These are phyloP conservation scores for Talaromyces sp. DNA, from an alignment of 2,329 filamentous ascomycete species.

Conservation along the genomic window DNA sequence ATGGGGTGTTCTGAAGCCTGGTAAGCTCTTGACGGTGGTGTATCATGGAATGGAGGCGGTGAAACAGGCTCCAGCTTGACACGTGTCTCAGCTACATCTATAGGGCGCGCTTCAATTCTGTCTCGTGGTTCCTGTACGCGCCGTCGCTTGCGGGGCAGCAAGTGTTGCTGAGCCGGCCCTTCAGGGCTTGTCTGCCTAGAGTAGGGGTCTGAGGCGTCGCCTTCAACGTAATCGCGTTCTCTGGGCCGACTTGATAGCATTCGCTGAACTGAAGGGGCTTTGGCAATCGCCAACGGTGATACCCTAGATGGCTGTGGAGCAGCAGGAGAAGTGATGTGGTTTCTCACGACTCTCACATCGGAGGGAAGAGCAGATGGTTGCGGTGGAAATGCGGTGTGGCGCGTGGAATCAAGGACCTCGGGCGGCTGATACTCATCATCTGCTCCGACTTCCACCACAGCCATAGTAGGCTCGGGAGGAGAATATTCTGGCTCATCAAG, in stretches of 20 bases:
- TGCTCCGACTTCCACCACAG: slow-evolving; percentile 26
- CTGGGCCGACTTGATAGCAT: slow-evolving; percentile 30
- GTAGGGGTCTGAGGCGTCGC: slow-evolving; percentile 23
- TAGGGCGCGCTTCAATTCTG: slow-evolving; percentile 29
- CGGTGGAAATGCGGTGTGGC: slow-evolving; percentile 39
- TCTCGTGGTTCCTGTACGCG: slow-evolving; percentile 40
- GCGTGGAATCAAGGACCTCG: slow-evolving; percentile 32
- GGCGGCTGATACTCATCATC: slow-evolving; percentile 23
- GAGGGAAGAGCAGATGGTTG: slow-evolving; percentile 33
- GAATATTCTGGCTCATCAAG: slow-evolving; percentile 47
- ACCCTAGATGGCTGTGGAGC: slow-evolving; percentile 72
- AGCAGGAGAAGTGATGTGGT: slow-evolving; percentile 66
- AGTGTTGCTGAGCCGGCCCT: slow-evolving; percentile 33
- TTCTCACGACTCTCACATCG: slow-evolving; percentile 62
- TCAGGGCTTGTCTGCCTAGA: slow-evolving; percentile 44
- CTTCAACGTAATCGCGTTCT: slow-evolving; percentile 37
- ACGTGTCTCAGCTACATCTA: slow-evolving; percentile 43
- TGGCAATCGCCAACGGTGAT: slow-evolving; percentile 52
- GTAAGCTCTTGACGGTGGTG: slow-evolving; percentile 32
- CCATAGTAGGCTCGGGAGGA: slow-evolving; percentile 39
- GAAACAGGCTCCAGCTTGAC: slow-evolving; percentile 62
- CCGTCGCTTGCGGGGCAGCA: slow-evolving; percentile 50
- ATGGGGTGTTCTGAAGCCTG: slow-evolving; percentile 40
- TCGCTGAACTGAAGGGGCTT: slow-evolving; percentile 49
- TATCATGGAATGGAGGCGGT: slow-evolving; percentile 51